Evolutionary conservation across 225 moss, liverwort and hornwort species (phyloP).

Genomic region (Anthoceros angustus): DNA sequence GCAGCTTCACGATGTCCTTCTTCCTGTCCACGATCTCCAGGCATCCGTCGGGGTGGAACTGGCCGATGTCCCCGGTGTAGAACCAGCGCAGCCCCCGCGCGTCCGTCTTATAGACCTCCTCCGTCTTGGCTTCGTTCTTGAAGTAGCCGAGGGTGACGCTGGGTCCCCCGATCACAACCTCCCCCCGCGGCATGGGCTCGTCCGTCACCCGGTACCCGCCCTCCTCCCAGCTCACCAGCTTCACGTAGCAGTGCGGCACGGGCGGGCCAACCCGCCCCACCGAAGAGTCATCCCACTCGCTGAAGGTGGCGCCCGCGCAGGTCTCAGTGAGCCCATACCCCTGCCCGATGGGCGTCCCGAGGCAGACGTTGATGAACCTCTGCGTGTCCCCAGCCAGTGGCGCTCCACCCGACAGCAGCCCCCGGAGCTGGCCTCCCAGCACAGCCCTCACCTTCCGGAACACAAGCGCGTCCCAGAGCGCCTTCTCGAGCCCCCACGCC

Average conservation of each 20-base stretch:
- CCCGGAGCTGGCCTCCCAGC: slow-evolving; percentile 74
- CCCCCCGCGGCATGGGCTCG: slow-evolving; percentile 71
- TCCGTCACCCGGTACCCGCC: slow-evolving; percentile 67
- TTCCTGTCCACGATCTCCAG: slow-evolving; percentile 91
- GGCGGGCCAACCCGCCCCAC: slow-evolving; percentile 96
- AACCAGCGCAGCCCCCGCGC: slow-evolving; percentile 79
- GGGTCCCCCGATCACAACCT: slow-evolving; percentile 87
- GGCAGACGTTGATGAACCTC: slow-evolving; percentile 91
- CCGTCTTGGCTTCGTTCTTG: slow-evolving; percentile 66
- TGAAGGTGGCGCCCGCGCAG: slow-evolving; percentile 88
- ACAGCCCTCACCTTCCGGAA: slow-evolving; percentile 73
- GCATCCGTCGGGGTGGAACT: slow-evolving; percentile 71
- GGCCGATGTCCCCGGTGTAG: slow-evolving; percentile 79
- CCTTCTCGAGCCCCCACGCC: slow-evolving; percentile 65
- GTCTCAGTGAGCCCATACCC: slow-evolving; percentile 99
- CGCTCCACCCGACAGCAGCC: slow-evolving; percentile 87
- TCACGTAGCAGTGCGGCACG: slow-evolving; percentile 52
- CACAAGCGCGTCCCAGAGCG: slow-evolving; percentile 65
- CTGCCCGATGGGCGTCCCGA: slow-evolving; percentile 88
- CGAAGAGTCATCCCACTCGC: slow-evolving; percentile 62
- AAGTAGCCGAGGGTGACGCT: slow-evolving; percentile 85
- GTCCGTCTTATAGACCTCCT: slow-evolving; percentile 78
- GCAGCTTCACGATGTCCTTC: slow-evolving; percentile 95
- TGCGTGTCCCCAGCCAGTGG: slow-evolving; percentile 90
- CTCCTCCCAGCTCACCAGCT: slow-evolving; percentile 93